Evolutionary conservation across 176 grass and related monocot species (phyloP), one percentile per base, ranked within the genome.

Genomic region (Aegilops speltoides): DNA sequence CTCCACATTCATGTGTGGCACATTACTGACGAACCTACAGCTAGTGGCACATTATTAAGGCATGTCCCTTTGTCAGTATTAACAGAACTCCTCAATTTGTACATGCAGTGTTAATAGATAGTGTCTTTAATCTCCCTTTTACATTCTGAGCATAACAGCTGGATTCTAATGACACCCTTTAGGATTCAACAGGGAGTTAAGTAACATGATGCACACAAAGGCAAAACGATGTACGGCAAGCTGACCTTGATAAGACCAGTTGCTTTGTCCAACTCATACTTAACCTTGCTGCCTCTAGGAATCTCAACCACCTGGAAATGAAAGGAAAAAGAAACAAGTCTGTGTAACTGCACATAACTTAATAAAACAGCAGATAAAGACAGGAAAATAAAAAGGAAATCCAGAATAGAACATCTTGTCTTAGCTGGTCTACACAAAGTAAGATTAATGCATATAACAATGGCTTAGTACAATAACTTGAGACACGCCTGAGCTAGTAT

Each of bases 201-300:
- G 78, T 64, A 41, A 23, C 37, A 74, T 57, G 25, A n/a, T 56
- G n/a, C 64, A 71, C 12, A 59, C 6, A 73, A 78, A 64, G 5
- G 68, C 28, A 54, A 82, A 82, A 38, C 14, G 12, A 82, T 77
- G 34, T 6, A 37, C 12, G 67, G 41, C 48, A n/a, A 74, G 2
- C 26, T 76, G 66, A 98, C 96, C 93, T 98, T 98, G 82, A 98
- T 98, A 56, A 98, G 93, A 68, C 96, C 93, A 82, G 67, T 94
- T 33, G 52, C 23, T 83, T 98, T 98, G 84, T 98, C 96, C 74
- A 98, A 68, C 48, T 98, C 96, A 86, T 98, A 94, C 83, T 98
- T 98, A 37, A 98, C 96, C 86, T 98, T 98, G 86, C 91, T 95
- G 43, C 96, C 96, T 79, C 96, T 98, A 50, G 93, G 82, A 89